These are phyloP conservation scores for Eimeria falciformis DNA, from an alignment of 169 alveolate genomes.

Conservation along the genomic window DNA sequence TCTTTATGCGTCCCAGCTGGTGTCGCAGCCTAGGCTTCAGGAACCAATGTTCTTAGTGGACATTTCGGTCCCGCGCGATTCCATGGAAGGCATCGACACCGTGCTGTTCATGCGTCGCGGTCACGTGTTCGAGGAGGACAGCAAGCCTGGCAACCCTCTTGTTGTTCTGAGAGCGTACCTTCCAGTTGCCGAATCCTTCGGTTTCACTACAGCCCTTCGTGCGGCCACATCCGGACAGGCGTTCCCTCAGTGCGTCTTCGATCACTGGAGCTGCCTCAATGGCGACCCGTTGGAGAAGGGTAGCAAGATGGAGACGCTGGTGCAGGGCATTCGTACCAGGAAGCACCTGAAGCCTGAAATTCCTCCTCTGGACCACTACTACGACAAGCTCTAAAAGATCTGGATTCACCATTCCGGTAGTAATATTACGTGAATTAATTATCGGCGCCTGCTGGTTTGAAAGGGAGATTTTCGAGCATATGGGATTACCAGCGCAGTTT, in stretches of 20 bases:
- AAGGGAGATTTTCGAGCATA: no score
- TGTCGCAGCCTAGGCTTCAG: slow-evolving; percentile 97
- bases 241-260: slow-evolving; percentile 99
- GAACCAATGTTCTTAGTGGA: slow-evolving; percentile 99
- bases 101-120: slow-evolving; percentile 99
- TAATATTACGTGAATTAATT: background rate
- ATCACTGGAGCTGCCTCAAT: slow-evolving; percentile 98
- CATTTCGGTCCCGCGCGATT: slow-evolving; percentile 98
- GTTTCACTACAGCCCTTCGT: slow-evolving; percentile 99
- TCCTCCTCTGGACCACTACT: slow-evolving; percentile 97
- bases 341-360: slow-evolving; percentile 98
- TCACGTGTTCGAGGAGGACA: slow-evolving; percentile 98
- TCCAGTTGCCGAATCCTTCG: slow-evolving; percentile 99
- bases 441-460: background rate
- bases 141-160: slow-evolving; percentile 98
- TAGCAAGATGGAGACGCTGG: slow-evolving; percentile 95
- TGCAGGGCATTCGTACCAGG: slow-evolving; percentile 96
- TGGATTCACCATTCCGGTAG: no score
- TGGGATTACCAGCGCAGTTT: background rate
- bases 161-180: slow-evolving; percentile 97
- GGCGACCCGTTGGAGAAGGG: slow-evolving; percentile 99
- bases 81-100: slow-evolving; percentile 98
- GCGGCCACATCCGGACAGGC: slow-evolving; percentile 99
- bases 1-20: slow-evolving; percentile 97
- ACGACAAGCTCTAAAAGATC: slow-evolving; percentile 97